Evolutionary conservation across 441 rosid species (phyloP).

Genomic region (Mallotus repandus): DNA sequence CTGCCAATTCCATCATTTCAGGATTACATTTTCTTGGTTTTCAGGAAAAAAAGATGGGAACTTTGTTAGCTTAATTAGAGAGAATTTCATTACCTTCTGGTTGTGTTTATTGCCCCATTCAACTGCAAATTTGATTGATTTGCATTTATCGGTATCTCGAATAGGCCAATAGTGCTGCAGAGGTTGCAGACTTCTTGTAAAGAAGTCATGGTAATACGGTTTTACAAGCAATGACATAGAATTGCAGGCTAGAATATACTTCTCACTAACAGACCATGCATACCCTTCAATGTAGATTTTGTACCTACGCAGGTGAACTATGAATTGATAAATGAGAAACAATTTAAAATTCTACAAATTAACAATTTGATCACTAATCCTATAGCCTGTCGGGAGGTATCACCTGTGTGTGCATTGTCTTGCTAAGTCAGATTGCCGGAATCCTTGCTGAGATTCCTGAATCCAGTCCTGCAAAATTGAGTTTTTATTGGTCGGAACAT

Average conservation of each 20-base stretch:
- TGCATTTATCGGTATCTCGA: conserved; percentile 48
- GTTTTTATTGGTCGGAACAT: neutral
- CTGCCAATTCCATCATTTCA: conserved; percentile 30
- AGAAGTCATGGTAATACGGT: conserved; percentile 69
- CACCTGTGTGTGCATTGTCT: conserved; percentile 73
- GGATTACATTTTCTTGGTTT: neutral
- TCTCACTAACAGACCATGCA: conserved; percentile 91
- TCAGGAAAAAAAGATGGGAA: too few species aligned
- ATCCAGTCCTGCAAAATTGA: conserved; percentile 61
- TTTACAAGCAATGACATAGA: conserved; percentile 55
- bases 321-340: neutral
- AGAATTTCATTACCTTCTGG: conserved; percentile 43
- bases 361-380: too few species aligned
- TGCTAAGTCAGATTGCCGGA: conserved; percentile 54
- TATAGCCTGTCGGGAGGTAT: neutral
- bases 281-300: conserved; percentile 80
- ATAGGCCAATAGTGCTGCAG: conserved; percentile 85
- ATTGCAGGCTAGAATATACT: conserved; percentile 76
- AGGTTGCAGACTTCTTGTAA: conserved; percentile 66
- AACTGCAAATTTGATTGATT: conserved; percentile 73
- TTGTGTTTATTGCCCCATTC: conserved; percentile 76
- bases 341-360: too few species aligned
- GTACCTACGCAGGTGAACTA: conserved; percentile 40
- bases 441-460: conserved; percentile 56
- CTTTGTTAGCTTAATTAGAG: too few species aligned